phyloP scores from a whole-genome alignment of 495 filamentous ascomycete species.

The Xylaria telfairii region DNA sequence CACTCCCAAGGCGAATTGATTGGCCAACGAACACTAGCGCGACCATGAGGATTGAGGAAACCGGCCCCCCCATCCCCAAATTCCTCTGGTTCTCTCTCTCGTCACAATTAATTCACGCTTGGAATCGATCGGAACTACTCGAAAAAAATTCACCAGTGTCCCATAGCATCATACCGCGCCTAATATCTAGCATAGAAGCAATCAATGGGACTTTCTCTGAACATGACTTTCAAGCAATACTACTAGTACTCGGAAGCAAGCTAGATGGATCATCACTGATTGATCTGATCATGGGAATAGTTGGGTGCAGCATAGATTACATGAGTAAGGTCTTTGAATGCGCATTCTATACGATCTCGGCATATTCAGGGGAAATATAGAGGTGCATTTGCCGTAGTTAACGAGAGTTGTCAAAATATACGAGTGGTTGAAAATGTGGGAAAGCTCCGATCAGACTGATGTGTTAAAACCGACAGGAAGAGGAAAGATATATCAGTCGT shows the following conservation, averaged over 20 bases:
- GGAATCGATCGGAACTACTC: not conserved
- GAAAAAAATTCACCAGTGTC: not conserved
- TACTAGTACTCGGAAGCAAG: not conserved
- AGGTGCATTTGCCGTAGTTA: not conserved
- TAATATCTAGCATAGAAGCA: not conserved
- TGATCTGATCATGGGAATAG: not conserved
- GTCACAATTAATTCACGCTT: not conserved
- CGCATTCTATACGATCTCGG: not conserved
- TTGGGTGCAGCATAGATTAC: not conserved
- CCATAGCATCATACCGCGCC: not conserved
- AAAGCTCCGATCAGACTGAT: not conserved
- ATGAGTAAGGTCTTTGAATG: not conserved
- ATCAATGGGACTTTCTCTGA: not conserved
- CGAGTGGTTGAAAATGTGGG: not conserved
- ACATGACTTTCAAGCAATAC: not conserved
- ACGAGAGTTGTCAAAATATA: not conserved
- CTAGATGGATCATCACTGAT: not conserved
- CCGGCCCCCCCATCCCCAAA: not conserved
- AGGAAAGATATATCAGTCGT: not conserved
- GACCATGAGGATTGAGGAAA: not conserved
- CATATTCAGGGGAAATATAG: too few relatives aligned
- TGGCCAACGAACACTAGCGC: not conserved
- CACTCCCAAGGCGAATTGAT: not conserved
- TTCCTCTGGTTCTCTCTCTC: conserved; percentile 1
- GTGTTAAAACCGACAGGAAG: not conserved